Percentiles rank a stretch among this genome's conserved stretches.
These are phyloP conservation scores for Cyanodermella asteris DNA, from an alignment of 2,329 filamentous ascomycete species.

Conservation along the genomic window DNA sequence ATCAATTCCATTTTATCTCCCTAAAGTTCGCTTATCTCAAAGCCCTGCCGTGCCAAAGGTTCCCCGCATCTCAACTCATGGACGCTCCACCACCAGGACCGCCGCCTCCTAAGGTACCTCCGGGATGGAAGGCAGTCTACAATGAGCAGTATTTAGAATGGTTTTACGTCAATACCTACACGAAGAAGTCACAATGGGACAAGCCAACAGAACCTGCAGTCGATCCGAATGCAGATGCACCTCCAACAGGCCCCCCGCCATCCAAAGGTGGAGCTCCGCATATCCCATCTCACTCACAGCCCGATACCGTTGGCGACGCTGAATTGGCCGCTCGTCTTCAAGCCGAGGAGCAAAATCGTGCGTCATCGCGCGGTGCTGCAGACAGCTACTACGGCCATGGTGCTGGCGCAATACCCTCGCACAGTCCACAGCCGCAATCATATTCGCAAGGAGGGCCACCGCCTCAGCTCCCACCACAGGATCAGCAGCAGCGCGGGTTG, in stretches of 20 bases:
- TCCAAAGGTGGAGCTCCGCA: conserved; percentile 31
- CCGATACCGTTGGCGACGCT: conserved; percentile 41
- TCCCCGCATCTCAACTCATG: too few species aligned
- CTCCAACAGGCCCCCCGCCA: conserved; percentile 42
- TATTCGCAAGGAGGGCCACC: conserved; percentile 4
- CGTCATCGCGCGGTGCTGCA: conserved; percentile 3
- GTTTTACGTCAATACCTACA: conserved; percentile 77
- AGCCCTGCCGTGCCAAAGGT: too few species aligned
- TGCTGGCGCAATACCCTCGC: conserved; percentile 3
- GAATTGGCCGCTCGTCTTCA: conserved; percentile 56
- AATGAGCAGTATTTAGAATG: conserved; percentile 80
- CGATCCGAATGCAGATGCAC: conserved; percentile 21
- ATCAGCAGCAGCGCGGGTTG: conserved; percentile 21
- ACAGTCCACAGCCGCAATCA: conserved; percentile 8
- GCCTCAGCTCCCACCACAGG: conserved; percentile 13
- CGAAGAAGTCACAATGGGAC: conserved; percentile 81
- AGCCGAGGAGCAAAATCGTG: conserved; percentile 46
- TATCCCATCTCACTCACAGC: conserved; percentile 12
- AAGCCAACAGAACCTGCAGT: conserved; percentile 49
- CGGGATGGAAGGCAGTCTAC: conserved; percentile 70
- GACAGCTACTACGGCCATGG: conserved; percentile 3
- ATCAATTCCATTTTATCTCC: too few species aligned
- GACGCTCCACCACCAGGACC: conserved; percentile 24
- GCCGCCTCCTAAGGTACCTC: conserved; percentile 40
- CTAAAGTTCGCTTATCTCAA: too few species aligned